Evolutionary conservation across 1,139 yeast species (phyloP).

Genomic region (Blastobotrys persicus): DNA sequence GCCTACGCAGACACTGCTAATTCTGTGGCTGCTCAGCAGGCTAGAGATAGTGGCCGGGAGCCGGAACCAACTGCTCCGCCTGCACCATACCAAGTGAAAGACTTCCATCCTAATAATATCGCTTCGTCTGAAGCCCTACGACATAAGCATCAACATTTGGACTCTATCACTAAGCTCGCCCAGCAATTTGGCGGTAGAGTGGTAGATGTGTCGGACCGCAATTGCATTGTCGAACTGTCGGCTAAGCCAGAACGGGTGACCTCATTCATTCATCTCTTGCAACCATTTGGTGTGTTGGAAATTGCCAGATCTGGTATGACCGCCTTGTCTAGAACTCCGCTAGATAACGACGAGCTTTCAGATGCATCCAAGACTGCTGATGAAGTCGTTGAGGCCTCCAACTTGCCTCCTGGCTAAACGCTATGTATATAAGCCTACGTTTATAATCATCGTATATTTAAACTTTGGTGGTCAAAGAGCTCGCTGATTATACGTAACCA

Average conservation of each 20-base stretch:
- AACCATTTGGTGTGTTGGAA: slow-evolving; percentile 94
- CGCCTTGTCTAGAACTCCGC: slow-evolving; percentile 96
- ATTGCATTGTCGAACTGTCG: slow-evolving; percentile 88
- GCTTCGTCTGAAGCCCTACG: slow-evolving; percentile 91
- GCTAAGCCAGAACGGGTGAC: slow-evolving; percentile 92
- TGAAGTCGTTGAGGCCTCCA: slow-evolving; percentile 48
- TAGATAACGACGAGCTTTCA: slow-evolving; percentile 48
- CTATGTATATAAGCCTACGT: background rate
- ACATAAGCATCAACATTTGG: slow-evolving; percentile 86
- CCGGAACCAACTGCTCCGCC: slow-evolving; percentile 10
- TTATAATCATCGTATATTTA: slow-evolving; percentile 1
- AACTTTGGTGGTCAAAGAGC: slow-evolving; percentile 5
- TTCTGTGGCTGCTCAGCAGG: slow-evolving; percentile 27
- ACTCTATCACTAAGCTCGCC: slow-evolving; percentile 76
- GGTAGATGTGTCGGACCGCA: slow-evolving; percentile 89
- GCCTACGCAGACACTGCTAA: slow-evolving; percentile 34
- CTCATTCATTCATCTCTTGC: slow-evolving; percentile 80
- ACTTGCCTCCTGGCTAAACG: slow-evolving; percentile 85
- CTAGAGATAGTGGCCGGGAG: slow-evolving; percentile 2
- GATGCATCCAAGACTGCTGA: slow-evolving; percentile 58
- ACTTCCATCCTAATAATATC: slow-evolving; percentile 80
- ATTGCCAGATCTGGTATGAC: slow-evolving; percentile 98
- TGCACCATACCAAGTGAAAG: slow-evolving; percentile 28
- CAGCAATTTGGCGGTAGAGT: slow-evolving; percentile 89
- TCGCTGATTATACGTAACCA: slow-evolving; percentile 12